Evolutionary conservation across 352 stramenopile genomes (phyloP), one percentile per base, ranked within the genome.

Genomic region (Phytophthora gonapodyides): DNA sequence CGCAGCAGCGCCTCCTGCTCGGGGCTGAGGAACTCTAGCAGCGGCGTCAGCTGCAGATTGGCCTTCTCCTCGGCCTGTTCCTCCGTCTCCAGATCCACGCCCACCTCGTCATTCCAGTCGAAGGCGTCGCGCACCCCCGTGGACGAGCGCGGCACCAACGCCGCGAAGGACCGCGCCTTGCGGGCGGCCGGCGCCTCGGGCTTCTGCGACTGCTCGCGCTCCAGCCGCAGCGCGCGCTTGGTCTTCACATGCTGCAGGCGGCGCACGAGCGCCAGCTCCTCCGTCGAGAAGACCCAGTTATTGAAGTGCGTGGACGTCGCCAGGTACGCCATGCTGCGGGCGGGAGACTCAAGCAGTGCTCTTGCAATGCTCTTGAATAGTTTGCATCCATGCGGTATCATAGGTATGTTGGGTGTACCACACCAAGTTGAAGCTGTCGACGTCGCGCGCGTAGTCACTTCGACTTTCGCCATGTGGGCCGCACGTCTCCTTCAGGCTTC

Each of bases 291-390:
- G 64, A 96, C 65, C 87, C 87, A 96, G 69, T 94, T 96, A 74
- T 94, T 93, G 59, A 94, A 91, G 75, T 96, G 87, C 67, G 87
- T 94, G 69, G 87, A 94, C 64, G 76, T 78, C 55, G 80, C 46
- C 35, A 96, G 72, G 70, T 96, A 96, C 70, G 87, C 78, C 87
- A 95, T 95, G 38, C 13, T 43, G 27, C 13, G 2, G 5, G 24
- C 2, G 3, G 24, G 21, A 24, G 21, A 24, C 21, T 52, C 24
- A 17, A 34, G 15, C 30, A 52, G 16, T 34, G 0, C 8, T 17
- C 11, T 33, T 19, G 42, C 31, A 10, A 12, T 36, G 41, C 41
- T 7, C 12, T 35, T 34, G 34, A 5, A 7, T 5, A 41, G 24
- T 27, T 17, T 55, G 38, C 8, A 51, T 17, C 21, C 7, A 57